A percentile compares a stretch with the other conserved stretches of the same genome.
phyloP scores from a whole-genome alignment of 140 eudicot genomes.

The Senecio squalidus region DNA sequence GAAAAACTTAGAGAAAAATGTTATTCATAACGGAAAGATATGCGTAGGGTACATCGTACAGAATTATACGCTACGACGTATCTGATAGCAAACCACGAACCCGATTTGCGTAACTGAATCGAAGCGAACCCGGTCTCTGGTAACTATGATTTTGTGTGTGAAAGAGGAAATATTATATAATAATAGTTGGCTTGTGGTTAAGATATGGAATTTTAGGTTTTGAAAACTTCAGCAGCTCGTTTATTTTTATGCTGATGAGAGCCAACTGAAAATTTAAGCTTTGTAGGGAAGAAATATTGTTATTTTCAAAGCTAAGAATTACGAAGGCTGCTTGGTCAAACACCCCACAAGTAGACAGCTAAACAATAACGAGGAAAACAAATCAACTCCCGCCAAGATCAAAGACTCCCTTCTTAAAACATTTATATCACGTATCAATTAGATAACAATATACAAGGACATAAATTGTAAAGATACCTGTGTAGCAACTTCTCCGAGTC shows the following conservation, averaged over 20 bases:
- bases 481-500: slow-evolving; percentile 61
- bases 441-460: too few relatives aligned
- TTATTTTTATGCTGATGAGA: not conserved
- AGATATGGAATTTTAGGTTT: not conserved
- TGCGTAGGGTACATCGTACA: too few relatives aligned
- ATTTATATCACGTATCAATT: too few relatives aligned
- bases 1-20: too few relatives aligned
- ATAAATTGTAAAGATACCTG: slow-evolving; percentile 46
- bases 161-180: not conserved
- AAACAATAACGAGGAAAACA: not conserved
- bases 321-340: not conserved
- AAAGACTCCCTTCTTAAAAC: not conserved
- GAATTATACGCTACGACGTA: too few relatives aligned
- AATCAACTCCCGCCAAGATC: not conserved
- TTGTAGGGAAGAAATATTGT: not conserved
- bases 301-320: not conserved
- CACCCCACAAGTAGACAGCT: slow-evolving; percentile 3
- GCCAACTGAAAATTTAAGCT: not conserved
- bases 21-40: too few relatives aligned
- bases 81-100: too few relatives aligned
- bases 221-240: not conserved
- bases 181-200: not conserved
- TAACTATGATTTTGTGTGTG: too few relatives aligned
- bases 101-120: too few relatives aligned
- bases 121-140: too few relatives aligned